Base-by-base conservation (phyloP, 805 yeast species). In the Debaryomyces maramus region DNA sequence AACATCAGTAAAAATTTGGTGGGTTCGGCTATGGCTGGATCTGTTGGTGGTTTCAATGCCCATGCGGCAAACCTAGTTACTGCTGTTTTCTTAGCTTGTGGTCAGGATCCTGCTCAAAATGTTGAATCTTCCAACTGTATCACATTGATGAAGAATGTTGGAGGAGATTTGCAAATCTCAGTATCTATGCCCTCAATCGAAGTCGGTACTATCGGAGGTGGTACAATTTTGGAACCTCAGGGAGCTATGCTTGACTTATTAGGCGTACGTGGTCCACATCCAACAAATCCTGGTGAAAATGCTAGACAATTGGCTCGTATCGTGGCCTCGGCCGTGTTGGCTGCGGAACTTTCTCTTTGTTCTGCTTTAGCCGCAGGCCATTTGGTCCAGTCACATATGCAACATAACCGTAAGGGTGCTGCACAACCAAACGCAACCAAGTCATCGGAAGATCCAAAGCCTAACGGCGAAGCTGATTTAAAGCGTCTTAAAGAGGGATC, bases 31-130 rank as follows among this genome's bases (percentile, higher is more conserved):
- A 86, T 93, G 93, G 98, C 99, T 18, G 99, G 99, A 28, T 80
- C 95, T 14, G 78, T 93, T 51, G 99, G 99, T 60, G 99, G 99
- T 1, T 90, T 87, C 70, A 93, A 93, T 60, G 99, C 99, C 0
- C 99, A 93, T 54, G 98, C 99, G 39, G 95, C 99, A 34, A 93
- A 93, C 63, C 68, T 93, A 51, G 91, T 93, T 24, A 95, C 99
- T 24, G 98, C 99, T 8, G 83, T 93, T 18, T 93, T 69, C 62
- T 70, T 93, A 48, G 99, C 99, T 4, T 80, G 96, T 43, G 99
- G 99, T 42, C 99, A 93, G 72, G 99, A 93, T 67, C 99, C 99
- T n/a, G 99, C 99, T 1, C 99, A 93, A 70, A 93, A 93, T 58
- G 97, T 93, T 38, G 99, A 91, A 70, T 83, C 95, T 45, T 88